A percentile compares a stretch with the other conserved stretches of the same genome.
Conservation (phyloP, 108 stramenopile species). For the Cylindrotheca closterium region DNA sequence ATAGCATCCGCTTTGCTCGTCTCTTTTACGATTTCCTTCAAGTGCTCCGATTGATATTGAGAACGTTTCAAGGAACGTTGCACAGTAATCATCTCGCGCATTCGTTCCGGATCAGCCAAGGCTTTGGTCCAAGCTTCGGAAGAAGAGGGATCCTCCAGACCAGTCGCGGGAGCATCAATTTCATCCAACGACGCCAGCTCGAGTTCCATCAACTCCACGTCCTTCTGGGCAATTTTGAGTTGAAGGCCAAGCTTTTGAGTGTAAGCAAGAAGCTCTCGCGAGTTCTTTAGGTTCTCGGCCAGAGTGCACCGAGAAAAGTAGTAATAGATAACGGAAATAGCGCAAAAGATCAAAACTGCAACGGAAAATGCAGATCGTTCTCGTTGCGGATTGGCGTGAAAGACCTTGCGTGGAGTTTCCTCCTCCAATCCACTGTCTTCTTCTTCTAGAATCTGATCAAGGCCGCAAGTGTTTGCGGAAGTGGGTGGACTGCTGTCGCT, state of each 20-base stretch:
- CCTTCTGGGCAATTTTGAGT: conserved; percentile 12
- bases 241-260: conserved; percentile 22
- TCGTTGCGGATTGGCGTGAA: conserved; percentile 28
- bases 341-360: conserved; percentile 21
- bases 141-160: neutral
- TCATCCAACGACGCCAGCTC: conserved; percentile 32
- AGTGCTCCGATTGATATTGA: conserved; percentile 18
- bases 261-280: conserved; percentile 22
- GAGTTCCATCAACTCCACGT: conserved; percentile 22
- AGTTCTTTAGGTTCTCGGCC: conserved; percentile 11
- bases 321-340: conserved; percentile 23
- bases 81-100: conserved; percentile 20
- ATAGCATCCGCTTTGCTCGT: conserved; percentile 28
- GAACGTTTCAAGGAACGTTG: conserved; percentile 29
- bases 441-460: too few species aligned
- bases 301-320: conserved; percentile 23
- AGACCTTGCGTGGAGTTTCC: conserved; percentile 19
- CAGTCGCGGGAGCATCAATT: conserved; percentile 9
- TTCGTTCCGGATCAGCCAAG: conserved; percentile 27
- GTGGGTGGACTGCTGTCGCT: too few species aligned
- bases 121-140: neutral
- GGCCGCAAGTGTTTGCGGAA: too few species aligned
- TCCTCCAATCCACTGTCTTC: too few species aligned
- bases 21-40: conserved; percentile 30
- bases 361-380: conserved; percentile 34